Base-by-base conservation (phyloP, 2,329 filamentous ascomycete genomes). In the Cladosporium sp. region DNA sequence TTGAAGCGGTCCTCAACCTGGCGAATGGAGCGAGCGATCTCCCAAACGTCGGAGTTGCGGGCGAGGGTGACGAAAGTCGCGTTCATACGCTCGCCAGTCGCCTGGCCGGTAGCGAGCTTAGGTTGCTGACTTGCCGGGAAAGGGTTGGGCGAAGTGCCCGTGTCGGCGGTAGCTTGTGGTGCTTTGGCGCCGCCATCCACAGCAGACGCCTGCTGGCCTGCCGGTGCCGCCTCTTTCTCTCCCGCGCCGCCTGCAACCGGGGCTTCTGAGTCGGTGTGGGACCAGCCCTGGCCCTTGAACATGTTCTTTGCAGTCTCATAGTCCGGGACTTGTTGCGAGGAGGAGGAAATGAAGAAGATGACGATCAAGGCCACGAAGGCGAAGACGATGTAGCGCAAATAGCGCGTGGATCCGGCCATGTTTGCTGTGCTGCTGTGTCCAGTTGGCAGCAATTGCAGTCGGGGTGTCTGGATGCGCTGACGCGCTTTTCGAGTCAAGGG, bases 1-100 rank as follows among this genome's bases (percentile, higher is more conserved):
- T 98, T 98, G 82, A 98, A 98, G 65, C 93, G 88, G 70, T 98
- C 93, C 72, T 98, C 93, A 50, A 98, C 84, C 66, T 95, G 88
- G 50, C 93, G 88, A 65, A 98, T 98, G 11, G 91, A 96, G 64
- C 89, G 83, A 55, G 90, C 88, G 65, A 98, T 95, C 43, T 98
- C 93, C 93, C 93, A 98, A 22, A 97, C 75, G 66, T 98, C 93
- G 50, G 76, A 79, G 73, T 98, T 98, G 63, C 93, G 85, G 48
- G 93, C 93, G 54, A 98, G 80, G 18, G 91, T 95, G 47, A 98
- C 90, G 65, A 98, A 98, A 9, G 93, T 98, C 43, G 94, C 93
- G 71, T 98, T 98, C 78, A 95, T 88, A 63, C 88, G 86, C 53
- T 83, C 81, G 45, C 85, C 85, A 9, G 80, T 74, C 12, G 79